A percentile compares a stretch with the other conserved stretches of the same genome.
phyloP scores from a whole-genome alignment of 495 filamentous ascomycete genomes.

The Tuber calosporum region DNA sequence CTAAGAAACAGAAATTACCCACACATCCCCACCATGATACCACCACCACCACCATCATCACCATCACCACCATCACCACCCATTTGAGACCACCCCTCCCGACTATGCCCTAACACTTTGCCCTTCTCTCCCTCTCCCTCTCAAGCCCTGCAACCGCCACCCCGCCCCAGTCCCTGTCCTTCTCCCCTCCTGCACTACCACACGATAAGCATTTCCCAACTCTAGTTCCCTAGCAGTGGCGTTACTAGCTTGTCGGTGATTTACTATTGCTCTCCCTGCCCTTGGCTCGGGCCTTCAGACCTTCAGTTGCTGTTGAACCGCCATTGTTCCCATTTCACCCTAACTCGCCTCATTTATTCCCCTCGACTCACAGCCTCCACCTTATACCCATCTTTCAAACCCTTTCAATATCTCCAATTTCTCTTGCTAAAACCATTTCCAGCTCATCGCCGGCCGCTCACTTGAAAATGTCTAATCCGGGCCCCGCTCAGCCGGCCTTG shows the following conservation, averaged over 20 bases:
- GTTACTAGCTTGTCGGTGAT: too few species aligned
- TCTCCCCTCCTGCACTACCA: not conserved
- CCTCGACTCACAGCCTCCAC: not conserved
- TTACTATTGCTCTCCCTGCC: too few species aligned
- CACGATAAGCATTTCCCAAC: not conserved
- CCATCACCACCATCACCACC: too few species aligned
- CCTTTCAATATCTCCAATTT: not conserved
- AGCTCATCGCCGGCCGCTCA: not conserved
- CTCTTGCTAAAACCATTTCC: not conserved
- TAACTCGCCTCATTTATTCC: not conserved
- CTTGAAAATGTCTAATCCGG: not conserved
- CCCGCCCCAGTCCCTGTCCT: not conserved
- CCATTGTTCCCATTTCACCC: not conserved
- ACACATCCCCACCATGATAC: not conserved
- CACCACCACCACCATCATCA: not conserved
- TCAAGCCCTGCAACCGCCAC: not conserved
- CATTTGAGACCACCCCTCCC: too few species aligned
- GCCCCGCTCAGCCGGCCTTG: slow-evolving; percentile 47
- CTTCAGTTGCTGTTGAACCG: not conserved
- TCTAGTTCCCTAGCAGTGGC: too few species aligned
- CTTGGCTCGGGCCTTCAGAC: too few species aligned
- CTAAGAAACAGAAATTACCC: not conserved
- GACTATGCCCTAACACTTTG: not conserved
- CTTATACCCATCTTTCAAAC: not conserved
- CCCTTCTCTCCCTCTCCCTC: not conserved